Conservation (phyloP, 2,329 filamentous ascomycete species). For the Ophiostoma quercus region DNA sequence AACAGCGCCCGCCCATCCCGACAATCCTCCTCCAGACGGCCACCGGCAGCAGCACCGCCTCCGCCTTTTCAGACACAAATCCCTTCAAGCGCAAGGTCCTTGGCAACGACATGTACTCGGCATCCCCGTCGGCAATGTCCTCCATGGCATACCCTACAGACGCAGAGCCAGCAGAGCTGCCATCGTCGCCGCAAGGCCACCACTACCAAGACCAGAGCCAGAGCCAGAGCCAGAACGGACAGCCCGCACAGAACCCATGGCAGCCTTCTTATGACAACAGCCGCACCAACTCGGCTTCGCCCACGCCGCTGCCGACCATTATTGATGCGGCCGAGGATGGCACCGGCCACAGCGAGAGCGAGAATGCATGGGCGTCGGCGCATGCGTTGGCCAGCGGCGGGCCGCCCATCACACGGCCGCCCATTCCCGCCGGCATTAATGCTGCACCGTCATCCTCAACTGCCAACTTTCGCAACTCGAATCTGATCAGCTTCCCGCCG, state of each 20-base stretch:
- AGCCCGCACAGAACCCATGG: constrained; percentile 42
- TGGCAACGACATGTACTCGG: constrained; percentile 19
- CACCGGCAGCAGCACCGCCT: constrained; percentile 22
- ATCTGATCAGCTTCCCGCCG: constrained; percentile 33
- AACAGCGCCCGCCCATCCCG: constrained; percentile 30
- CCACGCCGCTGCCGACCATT: constrained; percentile 23
- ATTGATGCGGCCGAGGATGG: constrained; percentile 31
- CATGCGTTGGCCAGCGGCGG: neutral
- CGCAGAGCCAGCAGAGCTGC: constrained; percentile 25
- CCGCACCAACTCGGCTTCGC: constrained; percentile 31
- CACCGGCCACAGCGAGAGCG: constrained; percentile 25
- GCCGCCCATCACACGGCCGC: neutral
- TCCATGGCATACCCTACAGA: neutral
- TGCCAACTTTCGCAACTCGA: constrained; percentile 24
- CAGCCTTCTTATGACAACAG: constrained; percentile 36
- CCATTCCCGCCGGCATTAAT: neutral
- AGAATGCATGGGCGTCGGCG: constrained; percentile 37
- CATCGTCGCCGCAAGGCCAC: constrained; percentile 19
- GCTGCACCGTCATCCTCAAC: neutral
- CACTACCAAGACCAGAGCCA: constrained; percentile 23
- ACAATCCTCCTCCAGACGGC: constrained; percentile 33
- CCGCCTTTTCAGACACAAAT: constrained; percentile 41
- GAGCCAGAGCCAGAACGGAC: constrained; percentile 33
- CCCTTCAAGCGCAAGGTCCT: constrained; percentile 50
- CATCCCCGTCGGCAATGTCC: constrained; percentile 9